Evolutionary conservation across 2,329 filamentous ascomycete genomes (phyloP).

Genomic region (Penicillium sumatraense): DNA sequence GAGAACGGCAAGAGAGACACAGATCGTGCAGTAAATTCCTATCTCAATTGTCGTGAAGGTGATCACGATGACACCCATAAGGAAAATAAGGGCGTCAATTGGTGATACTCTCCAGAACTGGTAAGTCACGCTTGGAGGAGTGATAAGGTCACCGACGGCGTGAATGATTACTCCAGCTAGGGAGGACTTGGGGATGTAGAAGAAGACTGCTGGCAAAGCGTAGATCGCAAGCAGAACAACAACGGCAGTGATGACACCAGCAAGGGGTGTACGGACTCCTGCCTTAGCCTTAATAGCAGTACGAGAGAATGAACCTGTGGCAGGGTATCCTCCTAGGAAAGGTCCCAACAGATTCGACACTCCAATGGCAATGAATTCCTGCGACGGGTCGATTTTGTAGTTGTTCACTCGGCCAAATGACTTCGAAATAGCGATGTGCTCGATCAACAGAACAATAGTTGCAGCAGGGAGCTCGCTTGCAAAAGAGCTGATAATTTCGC

Average conservation of each 20-base stretch:
- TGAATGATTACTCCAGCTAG: constrained; percentile 90
- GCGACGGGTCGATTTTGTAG: constrained; percentile 89
- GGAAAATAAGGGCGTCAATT: constrained; percentile 86
- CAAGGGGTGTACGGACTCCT: constrained; percentile 84
- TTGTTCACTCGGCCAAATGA: constrained; percentile 93
- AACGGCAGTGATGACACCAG: constrained; percentile 80
- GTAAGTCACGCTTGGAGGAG: constrained; percentile 82
- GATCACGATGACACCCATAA: constrained; percentile 83
- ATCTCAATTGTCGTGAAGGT: constrained; percentile 85
- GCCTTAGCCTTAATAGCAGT: constrained; percentile 95
- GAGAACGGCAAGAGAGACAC: constrained; percentile 73
- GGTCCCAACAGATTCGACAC: constrained; percentile 84
- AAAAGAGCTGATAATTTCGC: constrained; percentile 68
- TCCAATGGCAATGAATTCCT: constrained; percentile 93
- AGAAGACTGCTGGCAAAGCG: constrained; percentile 81
- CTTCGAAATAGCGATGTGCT: constrained; percentile 94
- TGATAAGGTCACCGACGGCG: constrained; percentile 87
- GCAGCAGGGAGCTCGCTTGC: constrained; percentile 74
- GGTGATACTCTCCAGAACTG: constrained; percentile 92
- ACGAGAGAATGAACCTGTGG: constrained; percentile 89
- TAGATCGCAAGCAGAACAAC: constrained; percentile 87
- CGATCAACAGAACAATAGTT: constrained; percentile 86
- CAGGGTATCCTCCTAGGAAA: constrained; percentile 85
- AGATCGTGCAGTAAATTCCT: constrained; percentile 86
- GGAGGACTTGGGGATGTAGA: constrained; percentile 80